These are phyloP conservation scores for Citrus inodora DNA, from an alignment of 345 rosid genomes.

Conservation along the genomic window DNA sequence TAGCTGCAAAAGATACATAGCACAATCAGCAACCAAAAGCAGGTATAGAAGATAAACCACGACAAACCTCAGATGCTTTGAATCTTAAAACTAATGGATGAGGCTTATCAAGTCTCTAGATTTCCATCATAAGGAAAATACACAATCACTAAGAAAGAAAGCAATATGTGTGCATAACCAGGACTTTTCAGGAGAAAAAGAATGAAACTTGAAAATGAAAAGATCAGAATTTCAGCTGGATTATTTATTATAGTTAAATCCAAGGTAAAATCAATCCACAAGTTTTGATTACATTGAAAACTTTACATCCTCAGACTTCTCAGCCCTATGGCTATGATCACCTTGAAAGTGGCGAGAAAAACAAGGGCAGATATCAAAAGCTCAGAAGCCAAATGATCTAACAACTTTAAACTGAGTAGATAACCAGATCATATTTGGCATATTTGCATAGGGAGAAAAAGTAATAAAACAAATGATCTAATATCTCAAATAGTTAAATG, in stretches of 20 bases:
- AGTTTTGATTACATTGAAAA: background rate
- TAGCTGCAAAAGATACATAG: slow-evolving; percentile 44
- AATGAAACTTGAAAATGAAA: background rate
- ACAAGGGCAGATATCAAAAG: background rate
- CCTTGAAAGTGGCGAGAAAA: background rate
- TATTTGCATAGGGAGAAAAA: background rate
- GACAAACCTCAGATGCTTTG: background rate
- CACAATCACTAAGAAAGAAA: background rate
- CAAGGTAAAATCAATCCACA: background rate
- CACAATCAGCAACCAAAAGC: background rate
- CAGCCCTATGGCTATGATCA: background rate
- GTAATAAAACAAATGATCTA: background rate
- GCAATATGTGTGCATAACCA: background rate
- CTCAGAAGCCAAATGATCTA: background rate
- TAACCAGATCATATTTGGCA: background rate
- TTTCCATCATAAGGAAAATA: background rate
- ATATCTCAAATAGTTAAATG: background rate
- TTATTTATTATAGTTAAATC: background rate
- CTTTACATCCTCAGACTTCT: background rate
- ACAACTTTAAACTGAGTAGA: background rate
- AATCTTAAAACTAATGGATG: background rate
- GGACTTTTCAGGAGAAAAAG: background rate
- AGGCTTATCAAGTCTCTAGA: too few relatives aligned
- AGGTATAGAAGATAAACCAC: background rate
- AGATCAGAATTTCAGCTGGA: background rate